A percentile compares a stretch with the other conserved stretches of the same genome.
These are phyloP conservation scores for Dalechampia spathulata DNA, from an alignment of 441 rosid species.

Conservation along the genomic window DNA sequence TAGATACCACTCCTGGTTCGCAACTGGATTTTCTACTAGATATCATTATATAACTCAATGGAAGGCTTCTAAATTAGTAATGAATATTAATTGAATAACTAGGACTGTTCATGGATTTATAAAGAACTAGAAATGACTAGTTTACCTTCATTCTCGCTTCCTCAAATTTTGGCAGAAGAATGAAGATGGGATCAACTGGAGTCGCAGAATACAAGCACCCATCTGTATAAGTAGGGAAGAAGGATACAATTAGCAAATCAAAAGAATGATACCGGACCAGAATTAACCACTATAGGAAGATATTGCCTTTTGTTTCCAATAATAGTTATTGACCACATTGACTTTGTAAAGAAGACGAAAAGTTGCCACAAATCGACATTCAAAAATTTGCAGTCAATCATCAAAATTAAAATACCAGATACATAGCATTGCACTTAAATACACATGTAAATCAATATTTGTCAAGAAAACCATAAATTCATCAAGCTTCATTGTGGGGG, in stretches of 20 bases:
- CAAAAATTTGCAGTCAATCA: too few species aligned
- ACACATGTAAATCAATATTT: too few species aligned
- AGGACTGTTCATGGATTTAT: background rate
- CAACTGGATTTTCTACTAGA: background rate
- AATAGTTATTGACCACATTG: too few species aligned
- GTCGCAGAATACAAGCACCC: conserved; percentile 72
- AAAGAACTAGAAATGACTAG: background rate
- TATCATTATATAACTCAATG: background rate
- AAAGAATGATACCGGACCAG: background rate
- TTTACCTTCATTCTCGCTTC: conserved; percentile 86
- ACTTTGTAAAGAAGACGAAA: too few species aligned
- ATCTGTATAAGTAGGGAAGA: conserved; percentile 34
- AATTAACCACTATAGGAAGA: too few species aligned
- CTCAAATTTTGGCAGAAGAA: conserved; percentile 67
- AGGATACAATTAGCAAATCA: background rate
- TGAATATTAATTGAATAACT: background rate
- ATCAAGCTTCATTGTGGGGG: too few species aligned
- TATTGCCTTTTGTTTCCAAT: too few species aligned
- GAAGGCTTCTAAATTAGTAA: background rate
- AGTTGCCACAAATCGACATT: too few species aligned
- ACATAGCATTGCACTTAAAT: too few species aligned
- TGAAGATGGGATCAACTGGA: conserved; percentile 81
- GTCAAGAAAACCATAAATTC: too few species aligned
- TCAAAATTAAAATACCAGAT: too few species aligned
- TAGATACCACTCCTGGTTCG: background rate